phyloP scores from a whole-genome alignment of 352 stramenopile genomes.

The Plasmopara halstedii region DNA sequence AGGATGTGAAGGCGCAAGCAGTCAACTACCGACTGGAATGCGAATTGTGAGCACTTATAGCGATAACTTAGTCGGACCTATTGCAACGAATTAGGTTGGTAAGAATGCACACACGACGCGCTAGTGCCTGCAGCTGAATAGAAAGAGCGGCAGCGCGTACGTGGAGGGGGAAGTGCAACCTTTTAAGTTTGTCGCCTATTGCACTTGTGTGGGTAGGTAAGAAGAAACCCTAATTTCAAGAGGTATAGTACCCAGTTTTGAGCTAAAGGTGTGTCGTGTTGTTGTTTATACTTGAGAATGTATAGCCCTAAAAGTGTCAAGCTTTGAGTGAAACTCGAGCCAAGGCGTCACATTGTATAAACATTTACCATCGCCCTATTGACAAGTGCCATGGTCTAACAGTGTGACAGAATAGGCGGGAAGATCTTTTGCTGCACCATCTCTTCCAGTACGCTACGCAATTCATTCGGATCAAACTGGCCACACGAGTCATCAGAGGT shows the following conservation, averaged over 20 bases:
- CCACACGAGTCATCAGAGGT: constrained; percentile 10
- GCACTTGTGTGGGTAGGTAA: constrained; percentile 10
- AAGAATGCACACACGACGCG: constrained; percentile 2
- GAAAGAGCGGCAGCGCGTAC: neutral
- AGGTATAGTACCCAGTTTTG: neutral
- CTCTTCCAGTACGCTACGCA: constrained; percentile 57
- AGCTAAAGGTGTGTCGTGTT: constrained; percentile 22
- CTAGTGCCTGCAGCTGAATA: constrained; percentile 2
- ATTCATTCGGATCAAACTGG: constrained; percentile 49
- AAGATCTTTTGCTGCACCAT: constrained; percentile 79
- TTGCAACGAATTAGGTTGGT: constrained; percentile 4
- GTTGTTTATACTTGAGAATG: constrained; percentile 16
- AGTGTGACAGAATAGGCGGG: constrained; percentile 46
- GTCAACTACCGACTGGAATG: constrained; percentile 1
- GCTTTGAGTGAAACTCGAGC: constrained; percentile 4
- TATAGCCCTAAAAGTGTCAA: constrained; percentile 17
- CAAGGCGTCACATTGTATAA: constrained; percentile 7
- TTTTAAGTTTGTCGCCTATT: constrained; percentile 10
- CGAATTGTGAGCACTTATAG: neutral
- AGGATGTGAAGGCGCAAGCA: constrained; percentile 15
- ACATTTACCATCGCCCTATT: constrained; percentile 6
- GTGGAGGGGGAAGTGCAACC: constrained; percentile 9
- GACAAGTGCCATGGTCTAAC: neutral
- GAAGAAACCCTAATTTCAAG: neutral
- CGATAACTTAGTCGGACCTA: constrained; percentile 13